Conservation (phyloP, 2,329 filamentous ascomycete species). For the Catunica adiposa region DNA sequence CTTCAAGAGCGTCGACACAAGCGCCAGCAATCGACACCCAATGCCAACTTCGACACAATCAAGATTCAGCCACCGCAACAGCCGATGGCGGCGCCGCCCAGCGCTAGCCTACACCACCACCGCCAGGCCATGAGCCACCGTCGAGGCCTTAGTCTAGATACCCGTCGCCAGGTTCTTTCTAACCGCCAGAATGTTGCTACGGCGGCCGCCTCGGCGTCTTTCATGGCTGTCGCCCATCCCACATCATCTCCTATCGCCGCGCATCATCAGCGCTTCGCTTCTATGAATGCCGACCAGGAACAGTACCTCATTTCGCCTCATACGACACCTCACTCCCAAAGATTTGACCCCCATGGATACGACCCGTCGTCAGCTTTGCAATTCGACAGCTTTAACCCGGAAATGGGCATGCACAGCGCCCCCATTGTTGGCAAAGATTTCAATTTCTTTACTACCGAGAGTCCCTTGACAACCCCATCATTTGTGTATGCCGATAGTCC, state of each 20-base stretch:
- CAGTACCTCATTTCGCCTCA: constrained; percentile 41
- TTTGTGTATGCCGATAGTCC: constrained; percentile 31
- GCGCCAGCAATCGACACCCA: constrained; percentile 75
- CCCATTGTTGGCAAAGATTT: constrained; percentile 28
- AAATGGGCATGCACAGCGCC: constrained; percentile 11
- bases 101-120: constrained; percentile 4
- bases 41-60: constrained; percentile 51
- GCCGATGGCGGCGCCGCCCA: constrained; percentile 18
- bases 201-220: constrained; percentile 20
- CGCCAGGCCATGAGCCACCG: constrained; percentile 38
- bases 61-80: constrained; percentile 35
- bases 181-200: constrained; percentile 9
- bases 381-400: constrained; percentile 29
- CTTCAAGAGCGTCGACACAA: constrained; percentile 40
- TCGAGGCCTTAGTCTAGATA: constrained; percentile 73
- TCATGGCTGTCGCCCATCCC: constrained; percentile 12
- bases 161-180: constrained; percentile 33
- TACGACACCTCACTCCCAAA: constrained; percentile 36
- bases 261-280: constrained; percentile 15
- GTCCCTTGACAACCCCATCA: constrained; percentile 30
- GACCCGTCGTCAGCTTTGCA: constrained; percentile 25
- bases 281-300: constrained; percentile 26
- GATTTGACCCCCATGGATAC: constrained; percentile 33
- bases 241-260: constrained; percentile 24
- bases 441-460: constrained; percentile 32